Evolutionary conservation across 257 asterid genomes (phyloP), one percentile per base, ranked within the genome.

Genomic region (Leonotis leonurus): DNA sequence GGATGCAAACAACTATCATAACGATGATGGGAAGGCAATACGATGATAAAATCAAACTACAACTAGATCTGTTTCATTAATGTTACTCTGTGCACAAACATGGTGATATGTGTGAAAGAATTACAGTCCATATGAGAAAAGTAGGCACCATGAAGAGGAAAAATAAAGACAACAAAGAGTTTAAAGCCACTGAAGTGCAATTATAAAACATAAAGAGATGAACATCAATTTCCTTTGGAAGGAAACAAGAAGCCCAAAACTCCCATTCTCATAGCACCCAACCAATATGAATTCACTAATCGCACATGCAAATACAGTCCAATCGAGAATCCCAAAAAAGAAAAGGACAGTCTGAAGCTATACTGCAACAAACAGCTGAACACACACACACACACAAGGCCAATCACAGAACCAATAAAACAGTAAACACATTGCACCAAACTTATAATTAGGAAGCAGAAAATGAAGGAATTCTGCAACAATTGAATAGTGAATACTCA

Each of bases 401-500:
- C 12, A 48, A 74, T 24, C 43, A 39, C 1, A 26, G 14, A 3
- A 44, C 3, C 45, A 46, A 6, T 8, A 30, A 30, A 8, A 30
- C n/a, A 49, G 40, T 27, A 59, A 55, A 55, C 45, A 39, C 0
- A 39, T 1, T 39, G 45, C 45, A 39, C 5, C 45, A 3, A 39
- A 18, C 30, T n/a, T n/a, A n/a, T n/a, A n/a, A n/a, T n/a, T n/a
- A 26, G 30, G 30, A 26, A 26, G 4, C 2, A 26, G 13, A 43
- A 41, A 30, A 30, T 10, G 0, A 43, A 8, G 3, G 16, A 21
- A 3, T 2, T 14, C 21, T 12, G 56, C 25, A 32, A 44, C 33
- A 37, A 4, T 26, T 14, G 11, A 66, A 60, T 60, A n/a, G n/a
- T 14, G 10, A 62, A 62, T 62, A 75, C 90, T 69, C 21, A 80